Evolutionary conservation across 176 grass and related monocot genomes (phyloP).

Genomic region (Coix lacrymajobi): DNA sequence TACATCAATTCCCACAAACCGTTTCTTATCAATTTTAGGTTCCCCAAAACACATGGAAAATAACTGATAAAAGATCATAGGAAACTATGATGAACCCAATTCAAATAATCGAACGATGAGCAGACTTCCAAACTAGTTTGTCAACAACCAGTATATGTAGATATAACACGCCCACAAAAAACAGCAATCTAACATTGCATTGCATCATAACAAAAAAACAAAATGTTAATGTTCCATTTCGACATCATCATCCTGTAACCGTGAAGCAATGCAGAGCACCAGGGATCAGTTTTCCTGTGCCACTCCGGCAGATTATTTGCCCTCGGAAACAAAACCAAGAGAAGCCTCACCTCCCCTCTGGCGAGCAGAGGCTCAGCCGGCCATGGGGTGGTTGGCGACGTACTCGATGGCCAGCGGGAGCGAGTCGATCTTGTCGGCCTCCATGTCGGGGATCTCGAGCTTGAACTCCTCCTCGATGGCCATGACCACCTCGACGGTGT

Average conservation of each 20-base stretch:
- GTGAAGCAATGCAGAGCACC: not conserved
- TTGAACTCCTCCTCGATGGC: constrained; percentile 91
- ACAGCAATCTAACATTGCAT: constrained; percentile 18
- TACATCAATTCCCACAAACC: not conserved
- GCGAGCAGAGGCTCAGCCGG: constrained; percentile 23
- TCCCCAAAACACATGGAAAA: not conserved
- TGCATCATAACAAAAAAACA: not conserved
- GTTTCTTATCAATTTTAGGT: not conserved
- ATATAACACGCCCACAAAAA: not conserved
- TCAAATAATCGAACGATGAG: not conserved
- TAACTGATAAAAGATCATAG: not conserved
- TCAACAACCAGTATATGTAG: not conserved
- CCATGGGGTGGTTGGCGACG: constrained; percentile 69
- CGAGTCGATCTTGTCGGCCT: constrained; percentile 71
- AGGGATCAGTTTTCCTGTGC: constrained; percentile 31
- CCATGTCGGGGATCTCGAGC: constrained; percentile 71
- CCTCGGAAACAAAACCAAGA: constrained; percentile 17
- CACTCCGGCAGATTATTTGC: constrained; percentile 39
- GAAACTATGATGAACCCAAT: not conserved
- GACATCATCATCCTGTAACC: not conserved
- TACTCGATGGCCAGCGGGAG: constrained; percentile 70
- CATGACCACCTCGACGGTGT: constrained; percentile 77
- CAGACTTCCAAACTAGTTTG: not conserved
- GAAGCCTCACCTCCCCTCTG: constrained; percentile 11
- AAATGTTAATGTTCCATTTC: constrained; percentile 26